Base-by-base conservation (phyloP, 1,139 yeast genomes). In the Lodderomyces orthopsilosis region DNA sequence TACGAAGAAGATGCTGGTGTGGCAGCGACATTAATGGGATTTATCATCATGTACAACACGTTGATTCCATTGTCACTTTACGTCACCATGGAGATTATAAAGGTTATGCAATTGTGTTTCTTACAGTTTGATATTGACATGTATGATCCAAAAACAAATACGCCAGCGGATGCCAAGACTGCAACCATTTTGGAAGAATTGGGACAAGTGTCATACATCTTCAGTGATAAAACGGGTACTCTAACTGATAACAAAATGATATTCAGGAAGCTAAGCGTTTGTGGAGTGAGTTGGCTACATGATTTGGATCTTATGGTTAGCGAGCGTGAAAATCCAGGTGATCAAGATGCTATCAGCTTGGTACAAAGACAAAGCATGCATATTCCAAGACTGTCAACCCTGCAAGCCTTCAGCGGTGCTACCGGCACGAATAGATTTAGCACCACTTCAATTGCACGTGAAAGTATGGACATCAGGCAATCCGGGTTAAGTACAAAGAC, bases 141-240 rank as follows among this genome's bases (percentile, higher is more conserved):
- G 96, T 94, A 93, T 57, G 90, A 93, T 59, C 75, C 70, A 15
- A 85, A 80, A 35, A 76, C 90, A 4, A 81, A 93, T 56, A 93
- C 96, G 0, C 96, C 96, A 0, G 94, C 96, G 37, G 96, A 87
- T 56, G 95, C 96, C 0, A 84, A 91, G 56, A 91, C 98, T 0
- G 96, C 98, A 0, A 88, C 98, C 0, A 90, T 93, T 53, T 76
- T 93, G 52, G 99, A 94, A 60, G 98, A 94, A 63, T 70, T 94
- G 53, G 99, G 99, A 2, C 99, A 94, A 61, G 98, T 94, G 0
- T 84, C 95, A 42, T 91, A 91, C 57, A 77, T 94, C 4, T 94
- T 94, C 61, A 87, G 96, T 51, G 99, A 94, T 62, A 94, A 94
- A 62, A 94, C 98, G 0, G 99, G 99, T 10, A 94, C 98, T 0